phyloP scores from a whole-genome alignment of 2,329 filamentous ascomycete species.

The Paraphaeosphaeria sporulosa region DNA sequence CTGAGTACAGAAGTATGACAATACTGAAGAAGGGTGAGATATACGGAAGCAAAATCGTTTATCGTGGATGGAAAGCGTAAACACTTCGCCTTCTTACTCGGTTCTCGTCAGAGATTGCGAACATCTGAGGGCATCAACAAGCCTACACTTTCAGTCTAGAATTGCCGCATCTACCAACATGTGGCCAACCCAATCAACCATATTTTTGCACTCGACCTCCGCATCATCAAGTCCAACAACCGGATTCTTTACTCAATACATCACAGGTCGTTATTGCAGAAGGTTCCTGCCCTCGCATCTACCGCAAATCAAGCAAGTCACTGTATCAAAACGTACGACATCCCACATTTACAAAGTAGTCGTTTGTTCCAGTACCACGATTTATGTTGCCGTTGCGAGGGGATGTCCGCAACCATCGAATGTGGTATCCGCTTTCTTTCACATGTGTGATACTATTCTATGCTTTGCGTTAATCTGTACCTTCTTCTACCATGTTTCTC shows the following conservation, averaged over 20 bases:
- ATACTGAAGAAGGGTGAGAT: conserved; percentile 83
- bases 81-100: not conserved
- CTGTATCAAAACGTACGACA: not conserved
- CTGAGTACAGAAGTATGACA: conserved; percentile 80
- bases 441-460: not conserved
- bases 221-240: not conserved
- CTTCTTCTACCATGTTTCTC: not conserved
- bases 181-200: not conserved
- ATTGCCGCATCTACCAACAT: too few species aligned
- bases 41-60: conserved; percentile 83
- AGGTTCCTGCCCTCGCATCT: not conserved
- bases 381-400: not conserved
- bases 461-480: not conserved
- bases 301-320: not conserved
- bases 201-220: not conserved
- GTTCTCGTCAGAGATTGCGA: not conserved
- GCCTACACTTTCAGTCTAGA: not conserved
- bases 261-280: not conserved
- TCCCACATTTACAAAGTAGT: not conserved
- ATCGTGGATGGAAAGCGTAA: conserved; percentile 77
- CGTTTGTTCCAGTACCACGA: not conserved
- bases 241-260: not conserved
- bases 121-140: not conserved
- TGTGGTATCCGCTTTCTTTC: not conserved
- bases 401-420: not conserved